phyloP scores from a whole-genome alignment of 805 yeast species.

The Candida andamanensis region DNA sequence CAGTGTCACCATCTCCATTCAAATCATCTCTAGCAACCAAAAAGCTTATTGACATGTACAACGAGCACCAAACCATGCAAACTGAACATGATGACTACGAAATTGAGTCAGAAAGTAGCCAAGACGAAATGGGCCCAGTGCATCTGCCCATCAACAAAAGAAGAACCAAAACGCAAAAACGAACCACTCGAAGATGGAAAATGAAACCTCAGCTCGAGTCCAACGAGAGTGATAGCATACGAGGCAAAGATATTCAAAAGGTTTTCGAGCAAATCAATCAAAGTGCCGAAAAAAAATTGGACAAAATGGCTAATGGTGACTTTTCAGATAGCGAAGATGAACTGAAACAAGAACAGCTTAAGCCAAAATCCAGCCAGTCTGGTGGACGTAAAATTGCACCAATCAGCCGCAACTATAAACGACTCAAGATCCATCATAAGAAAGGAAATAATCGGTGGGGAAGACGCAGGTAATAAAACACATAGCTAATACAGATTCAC shows the following conservation, averaged over 20 bases:
- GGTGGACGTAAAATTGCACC: slow-evolving; percentile 22
- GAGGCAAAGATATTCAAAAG: slow-evolving; percentile 39
- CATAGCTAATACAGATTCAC: slow-evolving; percentile 11
- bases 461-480: slow-evolving; percentile 24
- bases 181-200: slow-evolving; percentile 49
- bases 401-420: slow-evolving; percentile 45
- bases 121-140: slow-evolving; percentile 6
- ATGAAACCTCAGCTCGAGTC: slow-evolving; percentile 34
- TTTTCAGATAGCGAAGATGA: slow-evolving; percentile 8
- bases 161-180: slow-evolving; percentile 42
- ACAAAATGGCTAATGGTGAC: slow-evolving; percentile 18
- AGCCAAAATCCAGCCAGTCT: slow-evolving; percentile 1
- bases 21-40: slow-evolving; percentile 19
- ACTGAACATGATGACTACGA: slow-evolving; percentile 11
- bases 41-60: slow-evolving; percentile 33
- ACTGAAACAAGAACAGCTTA: slow-evolving; percentile 9
- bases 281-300: slow-evolving; percentile 16
- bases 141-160: slow-evolving; percentile 14
- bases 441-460: slow-evolving; percentile 14
- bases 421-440: slow-evolving; percentile 47
- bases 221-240: slow-evolving; percentile 22
- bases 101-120: slow-evolving; percentile 3
- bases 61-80: slow-evolving; percentile 38
- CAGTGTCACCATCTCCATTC: slow-evolving; percentile 44
- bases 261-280: slow-evolving; percentile 32